phyloP scores from a whole-genome alignment of 441 rosid species.

The Biscutella auriculata region DNA sequence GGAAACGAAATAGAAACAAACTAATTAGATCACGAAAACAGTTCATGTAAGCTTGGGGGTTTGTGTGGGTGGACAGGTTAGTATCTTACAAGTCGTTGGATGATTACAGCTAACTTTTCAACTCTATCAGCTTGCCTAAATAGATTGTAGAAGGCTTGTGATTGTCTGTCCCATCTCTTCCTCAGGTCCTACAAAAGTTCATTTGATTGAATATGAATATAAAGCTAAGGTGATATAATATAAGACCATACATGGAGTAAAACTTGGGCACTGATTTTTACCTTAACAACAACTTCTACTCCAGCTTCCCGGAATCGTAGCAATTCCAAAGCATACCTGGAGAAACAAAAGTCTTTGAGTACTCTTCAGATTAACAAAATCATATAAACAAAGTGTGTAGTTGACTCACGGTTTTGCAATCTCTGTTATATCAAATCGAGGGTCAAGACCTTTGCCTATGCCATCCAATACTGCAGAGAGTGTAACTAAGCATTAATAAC shows the following conservation, averaged over 20 bases:
- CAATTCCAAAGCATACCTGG: conserved; percentile 87
- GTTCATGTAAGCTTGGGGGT: background rate
- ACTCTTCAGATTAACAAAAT: conserved; percentile 5
- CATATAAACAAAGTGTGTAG: background rate
- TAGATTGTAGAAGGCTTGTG: conserved; percentile 83
- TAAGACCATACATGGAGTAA: background rate
- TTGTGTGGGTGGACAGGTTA: background rate
- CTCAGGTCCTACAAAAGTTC: conserved; percentile 59
- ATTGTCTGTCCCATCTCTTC: conserved; percentile 91
- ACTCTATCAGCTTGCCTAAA: conserved; percentile 97
- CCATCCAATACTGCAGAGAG: conserved; percentile 75
- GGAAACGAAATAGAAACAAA: background rate
- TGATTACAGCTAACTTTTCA: conserved; percentile 77
- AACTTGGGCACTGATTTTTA: conserved; percentile 20
- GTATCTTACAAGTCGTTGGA: conserved; percentile 67
- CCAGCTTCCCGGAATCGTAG: conserved; percentile 92
- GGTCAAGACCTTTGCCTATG: conserved; percentile 99
- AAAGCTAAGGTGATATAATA: background rate
- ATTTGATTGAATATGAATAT: background rate
- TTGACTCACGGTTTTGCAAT: conserved; percentile 90
- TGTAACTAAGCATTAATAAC: background rate
- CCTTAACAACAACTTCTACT: conserved; percentile 85
- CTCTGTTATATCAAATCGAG: conserved; percentile 94
- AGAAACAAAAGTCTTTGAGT: conserved; percentile 18
- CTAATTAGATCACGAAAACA: background rate